Evolutionary conservation across 2,329 filamentous ascomycete genomes (phyloP).

Genomic region (Pezicula carpinea): DNA sequence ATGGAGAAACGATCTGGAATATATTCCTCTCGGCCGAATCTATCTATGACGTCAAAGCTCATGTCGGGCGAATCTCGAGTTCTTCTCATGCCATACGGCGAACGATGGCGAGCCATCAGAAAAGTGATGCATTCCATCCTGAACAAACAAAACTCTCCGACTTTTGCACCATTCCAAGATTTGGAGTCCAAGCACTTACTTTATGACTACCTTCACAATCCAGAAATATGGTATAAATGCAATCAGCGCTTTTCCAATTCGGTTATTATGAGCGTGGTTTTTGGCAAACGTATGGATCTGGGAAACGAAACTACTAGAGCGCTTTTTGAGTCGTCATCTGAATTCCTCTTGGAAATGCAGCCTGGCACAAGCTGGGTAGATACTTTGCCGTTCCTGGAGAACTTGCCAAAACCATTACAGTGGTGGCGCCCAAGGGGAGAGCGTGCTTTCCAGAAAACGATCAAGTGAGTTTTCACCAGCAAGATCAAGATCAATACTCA

Average conservation of each 20-base stretch:
- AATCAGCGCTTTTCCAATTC: slow-evolving; percentile 24
- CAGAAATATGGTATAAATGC: slow-evolving; percentile 20
- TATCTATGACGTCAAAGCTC: slow-evolving; percentile 19
- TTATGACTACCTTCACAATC: slow-evolving; percentile 20
- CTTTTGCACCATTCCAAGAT: slow-evolving; percentile 24
- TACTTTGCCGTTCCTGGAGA: slow-evolving; percentile 26
- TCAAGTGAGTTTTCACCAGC: slow-evolving; percentile 4
- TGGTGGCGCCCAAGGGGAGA: slow-evolving; percentile 26
- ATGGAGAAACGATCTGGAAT: slow-evolving; percentile 18
- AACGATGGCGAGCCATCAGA: slow-evolving; percentile 23
- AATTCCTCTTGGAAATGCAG: slow-evolving; percentile 23
- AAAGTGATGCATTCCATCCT: slow-evolving; percentile 28
- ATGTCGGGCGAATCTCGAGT: slow-evolving; percentile 24
- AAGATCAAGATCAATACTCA: slow-evolving; percentile 1
- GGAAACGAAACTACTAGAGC: slow-evolving; percentile 15
- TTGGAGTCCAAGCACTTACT: slow-evolving; percentile 22
- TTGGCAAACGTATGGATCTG: slow-evolving; percentile 19
- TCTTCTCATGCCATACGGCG: slow-evolving; percentile 26
- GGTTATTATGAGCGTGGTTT: slow-evolving; percentile 28
- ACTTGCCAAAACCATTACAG: slow-evolving; percentile 24
- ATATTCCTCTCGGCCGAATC: slow-evolving; percentile 16
- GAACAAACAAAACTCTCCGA: slow-evolving; percentile 12
- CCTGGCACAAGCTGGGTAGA: slow-evolving; percentile 30
- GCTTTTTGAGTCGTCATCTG: slow-evolving; percentile 17
- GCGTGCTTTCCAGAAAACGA: slow-evolving; percentile 15